Conservation (phyloP, 345 rosid species). For the Moricandia arvensis region DNA sequence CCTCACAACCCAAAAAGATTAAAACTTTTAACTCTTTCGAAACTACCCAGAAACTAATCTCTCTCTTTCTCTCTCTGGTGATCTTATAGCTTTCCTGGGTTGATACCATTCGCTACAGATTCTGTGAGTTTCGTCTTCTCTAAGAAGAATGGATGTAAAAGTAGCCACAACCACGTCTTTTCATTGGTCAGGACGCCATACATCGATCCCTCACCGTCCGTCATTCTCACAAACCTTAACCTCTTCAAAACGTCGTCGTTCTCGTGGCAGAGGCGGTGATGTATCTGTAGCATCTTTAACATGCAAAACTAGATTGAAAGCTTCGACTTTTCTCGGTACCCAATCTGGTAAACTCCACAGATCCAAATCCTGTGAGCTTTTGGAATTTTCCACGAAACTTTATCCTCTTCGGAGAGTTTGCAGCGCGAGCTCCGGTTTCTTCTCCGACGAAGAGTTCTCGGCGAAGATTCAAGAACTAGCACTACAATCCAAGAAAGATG, state of each 20-base stretch:
- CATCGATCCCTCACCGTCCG: conserved; percentile 21
- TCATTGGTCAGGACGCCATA: conserved; percentile 34
- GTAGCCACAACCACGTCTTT: conserved; percentile 32
- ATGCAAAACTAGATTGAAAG: conserved; percentile 7
- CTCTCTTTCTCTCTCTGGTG: neutral
- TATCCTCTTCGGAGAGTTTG: conserved; percentile 30
- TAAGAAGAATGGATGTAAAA: conserved; percentile 28
- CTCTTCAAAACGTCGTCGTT: conserved; percentile 27
- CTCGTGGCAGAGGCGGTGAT: conserved; percentile 22
- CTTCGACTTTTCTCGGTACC: conserved; percentile 26
- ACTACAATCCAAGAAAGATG: conserved; percentile 15
- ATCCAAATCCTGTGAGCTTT: conserved; percentile 33
- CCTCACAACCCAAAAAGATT: neutral
- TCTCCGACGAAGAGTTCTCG: conserved; percentile 36
- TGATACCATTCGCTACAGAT: neutral
- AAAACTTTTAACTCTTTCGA: neutral
- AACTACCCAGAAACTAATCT: too few species aligned
- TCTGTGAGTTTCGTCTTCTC: neutral
- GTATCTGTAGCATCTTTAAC: conserved; percentile 12
- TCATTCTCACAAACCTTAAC: conserved; percentile 33
- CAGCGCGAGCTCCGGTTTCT: conserved; percentile 37
- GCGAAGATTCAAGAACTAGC: conserved; percentile 30
- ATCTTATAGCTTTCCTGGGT: neutral
- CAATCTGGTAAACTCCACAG: conserved; percentile 34
- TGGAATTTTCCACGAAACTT: conserved; percentile 10